Conservation (phyloP, 495 filamentous ascomycete species). For the Penicillium canescens region DNA sequence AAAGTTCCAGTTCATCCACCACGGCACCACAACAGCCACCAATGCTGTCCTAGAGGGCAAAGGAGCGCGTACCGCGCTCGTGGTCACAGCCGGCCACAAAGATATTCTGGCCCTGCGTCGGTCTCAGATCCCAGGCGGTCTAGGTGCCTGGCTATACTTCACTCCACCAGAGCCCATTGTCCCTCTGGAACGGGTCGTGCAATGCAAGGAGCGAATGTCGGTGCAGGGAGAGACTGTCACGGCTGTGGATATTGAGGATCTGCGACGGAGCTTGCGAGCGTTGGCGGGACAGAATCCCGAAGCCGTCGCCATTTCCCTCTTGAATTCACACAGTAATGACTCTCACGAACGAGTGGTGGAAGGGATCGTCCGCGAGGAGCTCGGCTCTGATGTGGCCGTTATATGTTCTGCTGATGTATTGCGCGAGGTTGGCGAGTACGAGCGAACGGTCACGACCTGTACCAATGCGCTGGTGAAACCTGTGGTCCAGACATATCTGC, state of each 20-base stretch:
- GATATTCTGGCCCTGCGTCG: slow-evolving; percentile 45
- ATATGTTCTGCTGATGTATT: slow-evolving; percentile 48
- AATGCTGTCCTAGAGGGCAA: slow-evolving; percentile 45
- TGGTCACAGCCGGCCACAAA: slow-evolving; percentile 43
- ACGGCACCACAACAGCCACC: slow-evolving; percentile 42
- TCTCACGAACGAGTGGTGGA: slow-evolving; percentile 40
- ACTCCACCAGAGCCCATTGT: slow-evolving; percentile 48
- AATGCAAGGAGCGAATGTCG: slow-evolving; percentile 48
- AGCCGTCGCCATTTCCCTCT: slow-evolving; percentile 48
- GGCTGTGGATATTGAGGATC: slow-evolving; percentile 36
- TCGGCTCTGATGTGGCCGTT: slow-evolving; percentile 37
- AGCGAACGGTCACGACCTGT: slow-evolving; percentile 52
- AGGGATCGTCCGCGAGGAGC: slow-evolving; percentile 33
- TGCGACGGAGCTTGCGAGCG: slow-evolving; percentile 30
- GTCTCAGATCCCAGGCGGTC: slow-evolving; percentile 50
- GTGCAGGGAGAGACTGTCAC: slow-evolving; percentile 42
- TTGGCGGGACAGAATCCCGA: slow-evolving; percentile 37
- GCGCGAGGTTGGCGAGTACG: slow-evolving; percentile 51
- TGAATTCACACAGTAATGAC: slow-evolving; percentile 49
- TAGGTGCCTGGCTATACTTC: slow-evolving; percentile 50
- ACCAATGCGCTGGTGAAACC: slow-evolving; percentile 53
- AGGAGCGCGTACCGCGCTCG: slow-evolving; percentile 37
- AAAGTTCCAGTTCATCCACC: slow-evolving; percentile 36
- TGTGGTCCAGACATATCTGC: slow-evolving; percentile 45
- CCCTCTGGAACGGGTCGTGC: slow-evolving; percentile 49